phyloP scores from a whole-genome alignment of 116 monocot species.

The Dioscorea cayenensis region DNA sequence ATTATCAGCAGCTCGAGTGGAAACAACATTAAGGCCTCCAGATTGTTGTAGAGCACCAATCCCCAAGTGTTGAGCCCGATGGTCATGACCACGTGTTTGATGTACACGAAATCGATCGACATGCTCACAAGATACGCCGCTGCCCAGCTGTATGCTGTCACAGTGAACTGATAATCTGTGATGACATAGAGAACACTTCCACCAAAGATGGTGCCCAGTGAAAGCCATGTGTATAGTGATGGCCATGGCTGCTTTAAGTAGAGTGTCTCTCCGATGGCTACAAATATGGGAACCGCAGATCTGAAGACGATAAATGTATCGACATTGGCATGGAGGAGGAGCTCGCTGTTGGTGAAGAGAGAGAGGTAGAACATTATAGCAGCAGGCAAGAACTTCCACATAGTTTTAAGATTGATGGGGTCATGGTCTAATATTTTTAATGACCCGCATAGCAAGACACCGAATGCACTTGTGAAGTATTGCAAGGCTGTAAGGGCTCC shows the following conservation, averaged over 20 bases:
- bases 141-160: conserved; percentile 61
- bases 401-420: conserved; percentile 23
- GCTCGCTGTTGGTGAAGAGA: conserved; percentile 76
- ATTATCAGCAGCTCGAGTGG: conserved; percentile 55
- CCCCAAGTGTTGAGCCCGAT: conserved; percentile 81
- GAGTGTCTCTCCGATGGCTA: conserved; percentile 48
- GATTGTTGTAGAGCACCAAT: conserved; percentile 62
- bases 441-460: conserved; percentile 45
- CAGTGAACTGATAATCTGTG: conserved; percentile 59
- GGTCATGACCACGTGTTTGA: conserved; percentile 75
- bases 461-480: conserved; percentile 63
- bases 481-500: conserved; percentile 68
- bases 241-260: conserved; percentile 64
- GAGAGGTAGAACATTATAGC: conserved; percentile 71
- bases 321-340: conserved; percentile 73
- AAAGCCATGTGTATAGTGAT: conserved; percentile 46
- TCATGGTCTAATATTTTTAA: conserved; percentile 50
- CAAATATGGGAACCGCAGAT: conserved; percentile 62
- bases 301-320: conserved; percentile 79
- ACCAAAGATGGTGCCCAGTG: conserved; percentile 52
- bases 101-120: conserved; percentile 73
- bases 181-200: conserved; percentile 56
- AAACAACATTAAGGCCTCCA: conserved; percentile 59
- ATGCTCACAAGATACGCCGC: conserved; percentile 58
- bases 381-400: conserved; percentile 67